These are phyloP conservation scores for Mortierella polycephala DNA, from an alignment of 371 early-diverging fungal species.

Conservation along the genomic window DNA sequence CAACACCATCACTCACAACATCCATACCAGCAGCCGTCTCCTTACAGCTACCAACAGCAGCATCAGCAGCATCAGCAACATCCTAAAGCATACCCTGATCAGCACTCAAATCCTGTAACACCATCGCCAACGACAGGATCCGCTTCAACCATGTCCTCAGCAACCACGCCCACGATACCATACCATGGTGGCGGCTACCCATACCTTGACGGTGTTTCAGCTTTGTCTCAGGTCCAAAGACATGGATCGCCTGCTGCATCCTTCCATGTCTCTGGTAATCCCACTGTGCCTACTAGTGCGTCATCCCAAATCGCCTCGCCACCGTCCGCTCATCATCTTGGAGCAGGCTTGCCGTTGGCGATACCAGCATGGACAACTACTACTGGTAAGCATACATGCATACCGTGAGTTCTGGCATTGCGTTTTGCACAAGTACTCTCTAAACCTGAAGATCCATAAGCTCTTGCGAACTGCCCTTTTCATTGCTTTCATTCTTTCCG, in stretches of 20 bases:
- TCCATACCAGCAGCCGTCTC: constrained; percentile 3
- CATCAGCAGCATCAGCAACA: constrained; percentile 9
- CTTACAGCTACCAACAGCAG: constrained; percentile 18
- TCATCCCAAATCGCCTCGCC: constrained; percentile 15
- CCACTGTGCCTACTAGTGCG: constrained; percentile 8
- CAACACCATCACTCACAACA: constrained; percentile 29
- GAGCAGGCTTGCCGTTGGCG: constrained; percentile 27
- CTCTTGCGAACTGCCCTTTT: not conserved
- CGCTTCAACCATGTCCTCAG: constrained; percentile 14
- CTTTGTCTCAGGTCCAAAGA: constrained; percentile 17
- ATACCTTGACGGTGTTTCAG: constrained; percentile 8
- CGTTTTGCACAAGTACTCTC: not conserved
- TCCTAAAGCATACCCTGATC: constrained; percentile 26
- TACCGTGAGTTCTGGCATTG: not conserved
- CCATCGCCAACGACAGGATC: constrained; percentile 27
- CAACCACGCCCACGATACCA: constrained; percentile 18
- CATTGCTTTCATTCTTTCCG: not conserved
- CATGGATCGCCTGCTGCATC: constrained; percentile 16
- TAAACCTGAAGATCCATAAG: not conserved
- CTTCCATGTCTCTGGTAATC: constrained; percentile 15
- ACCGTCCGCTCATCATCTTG: constrained; percentile 12
- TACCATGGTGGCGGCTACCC: constrained; percentile 26
- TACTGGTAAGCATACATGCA: constrained; percentile 13
- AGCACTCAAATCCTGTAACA: constrained; percentile 28
- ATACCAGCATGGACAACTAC: constrained; percentile 26